A percentile compares a stretch with the other conserved stretches of the same genome.
These are phyloP conservation scores for Cavenderia fasciculata DNA, from an alignment of 78 protist species.

Conservation along the genomic window DNA sequence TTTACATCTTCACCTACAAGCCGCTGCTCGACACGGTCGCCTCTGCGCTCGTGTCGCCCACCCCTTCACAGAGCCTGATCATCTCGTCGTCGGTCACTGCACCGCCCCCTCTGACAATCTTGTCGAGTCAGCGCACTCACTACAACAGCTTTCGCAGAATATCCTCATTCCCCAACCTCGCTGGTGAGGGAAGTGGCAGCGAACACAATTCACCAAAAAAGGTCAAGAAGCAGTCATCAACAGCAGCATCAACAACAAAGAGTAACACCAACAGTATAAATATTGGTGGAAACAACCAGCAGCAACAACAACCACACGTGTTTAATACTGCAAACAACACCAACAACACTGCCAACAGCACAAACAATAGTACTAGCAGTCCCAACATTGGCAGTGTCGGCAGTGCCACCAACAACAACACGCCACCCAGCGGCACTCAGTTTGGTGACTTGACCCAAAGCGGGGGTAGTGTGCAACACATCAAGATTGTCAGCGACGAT, in stretches of 20 bases:
- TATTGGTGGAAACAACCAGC: too few relatives aligned
- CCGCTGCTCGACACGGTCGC: constrained; percentile 76
- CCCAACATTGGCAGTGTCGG: too few relatives aligned
- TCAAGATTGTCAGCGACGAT: too few relatives aligned
- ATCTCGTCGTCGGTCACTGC: constrained; percentile 5
- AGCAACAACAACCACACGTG: not conserved
- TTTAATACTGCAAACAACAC: not conserved
- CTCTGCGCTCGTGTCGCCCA: constrained; percentile 40
- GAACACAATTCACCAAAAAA: too few relatives aligned
- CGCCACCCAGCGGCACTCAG: too few relatives aligned
- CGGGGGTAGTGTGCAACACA: too few relatives aligned
- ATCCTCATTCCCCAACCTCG: constrained; percentile 62
- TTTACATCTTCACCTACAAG: constrained; percentile 62
- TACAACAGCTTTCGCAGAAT: constrained; percentile 53
- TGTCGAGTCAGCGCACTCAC: constrained; percentile 29
- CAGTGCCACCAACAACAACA: too few relatives aligned
- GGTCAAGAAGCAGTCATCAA: constrained; percentile 9
- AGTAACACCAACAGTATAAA: constrained; percentile 15
- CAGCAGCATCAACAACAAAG: not conserved
- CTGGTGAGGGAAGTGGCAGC: not conserved
- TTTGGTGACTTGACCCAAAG: too few relatives aligned
- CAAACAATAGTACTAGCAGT: too few relatives aligned
- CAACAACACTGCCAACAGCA: not conserved
- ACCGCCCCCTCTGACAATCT: constrained; percentile 40
- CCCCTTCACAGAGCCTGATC: constrained; percentile 28